These are phyloP conservation scores for Pseudonitzschia delicatissima DNA, from an alignment of 108 stramenopile genomes.

Conservation along the genomic window DNA sequence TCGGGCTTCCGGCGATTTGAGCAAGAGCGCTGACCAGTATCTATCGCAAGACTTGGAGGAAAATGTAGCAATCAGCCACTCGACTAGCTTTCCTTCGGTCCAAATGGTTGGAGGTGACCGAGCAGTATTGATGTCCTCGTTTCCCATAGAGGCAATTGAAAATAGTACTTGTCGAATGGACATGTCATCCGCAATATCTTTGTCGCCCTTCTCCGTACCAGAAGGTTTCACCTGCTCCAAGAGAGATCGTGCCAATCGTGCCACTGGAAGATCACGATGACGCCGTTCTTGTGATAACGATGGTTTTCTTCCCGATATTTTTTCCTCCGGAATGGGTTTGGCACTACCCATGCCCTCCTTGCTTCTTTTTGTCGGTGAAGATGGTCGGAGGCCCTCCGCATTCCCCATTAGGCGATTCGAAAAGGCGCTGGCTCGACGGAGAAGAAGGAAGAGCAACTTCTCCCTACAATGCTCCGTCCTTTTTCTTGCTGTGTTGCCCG, in stretches of 20 bases:
- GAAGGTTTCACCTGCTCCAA: constrained; percentile 10
- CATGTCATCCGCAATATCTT: neutral
- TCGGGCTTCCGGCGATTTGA: constrained; percentile 9
- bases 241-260: neutral
- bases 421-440: neutral
- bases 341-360: no score
- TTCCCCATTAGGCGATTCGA: neutral
- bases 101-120: neutral
- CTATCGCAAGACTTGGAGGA: neutral
- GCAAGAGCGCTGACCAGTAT: constrained; percentile 3
- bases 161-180: constrained; percentile 1
- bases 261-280: neutral
- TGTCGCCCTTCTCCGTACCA: neutral
- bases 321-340: no score
- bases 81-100: constrained; percentile 9
- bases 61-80: constrained; percentile 2
- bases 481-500: neutral
- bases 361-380: neutral
- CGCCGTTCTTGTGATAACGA: neutral
- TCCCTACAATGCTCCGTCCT: constrained; percentile 6
- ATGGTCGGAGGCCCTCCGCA: neutral
- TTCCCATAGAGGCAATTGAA: constrained; percentile 3
- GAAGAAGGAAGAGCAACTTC: no score
- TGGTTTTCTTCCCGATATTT: neutral
- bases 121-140: neutral